phyloP scores from a whole-genome alignment of 345 rosid species.

The Syzygium aromaticum region DNA sequence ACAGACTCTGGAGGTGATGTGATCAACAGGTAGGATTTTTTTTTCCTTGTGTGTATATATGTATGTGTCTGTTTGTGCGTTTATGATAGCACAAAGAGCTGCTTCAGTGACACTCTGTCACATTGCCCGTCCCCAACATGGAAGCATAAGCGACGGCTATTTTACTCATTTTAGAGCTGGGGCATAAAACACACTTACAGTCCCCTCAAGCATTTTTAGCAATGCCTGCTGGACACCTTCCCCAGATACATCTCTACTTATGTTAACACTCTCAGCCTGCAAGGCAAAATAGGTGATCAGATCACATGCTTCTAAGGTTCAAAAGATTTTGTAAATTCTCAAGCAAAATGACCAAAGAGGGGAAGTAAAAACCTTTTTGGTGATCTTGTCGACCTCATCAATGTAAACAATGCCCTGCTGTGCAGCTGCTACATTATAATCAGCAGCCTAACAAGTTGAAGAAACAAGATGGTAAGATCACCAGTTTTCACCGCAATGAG shows the following conservation, averaged over 20 bases:
- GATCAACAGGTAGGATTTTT: background rate
- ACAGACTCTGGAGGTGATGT: background rate
- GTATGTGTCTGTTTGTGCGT: background rate
- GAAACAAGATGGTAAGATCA: background rate
- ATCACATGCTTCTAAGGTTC: background rate
- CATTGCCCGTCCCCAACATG: background rate
- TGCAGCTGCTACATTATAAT: constrained; percentile 96
- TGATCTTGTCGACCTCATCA: constrained; percentile 98
- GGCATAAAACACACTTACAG: constrained; percentile 43
- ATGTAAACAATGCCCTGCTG: constrained; percentile 99
- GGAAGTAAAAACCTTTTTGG: constrained; percentile 63
- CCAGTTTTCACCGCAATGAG: background rate
- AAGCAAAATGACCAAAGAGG: background rate
- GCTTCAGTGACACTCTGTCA: background rate
- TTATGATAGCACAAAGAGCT: background rate
- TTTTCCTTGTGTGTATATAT: background rate
- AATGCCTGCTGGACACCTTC: constrained; percentile 99
- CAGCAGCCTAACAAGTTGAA: constrained; percentile 56
- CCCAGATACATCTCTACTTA: constrained; percentile 99
- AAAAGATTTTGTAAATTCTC: background rate
- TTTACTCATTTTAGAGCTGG: background rate
- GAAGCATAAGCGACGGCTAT: background rate
- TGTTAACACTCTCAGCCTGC: constrained; percentile 95
- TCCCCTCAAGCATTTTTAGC: constrained; percentile 97
- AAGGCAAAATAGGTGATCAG: background rate